phyloP scores from a whole-genome alignment of 192 early-diverging fungal species.

The Coemansia sp. region DNA sequence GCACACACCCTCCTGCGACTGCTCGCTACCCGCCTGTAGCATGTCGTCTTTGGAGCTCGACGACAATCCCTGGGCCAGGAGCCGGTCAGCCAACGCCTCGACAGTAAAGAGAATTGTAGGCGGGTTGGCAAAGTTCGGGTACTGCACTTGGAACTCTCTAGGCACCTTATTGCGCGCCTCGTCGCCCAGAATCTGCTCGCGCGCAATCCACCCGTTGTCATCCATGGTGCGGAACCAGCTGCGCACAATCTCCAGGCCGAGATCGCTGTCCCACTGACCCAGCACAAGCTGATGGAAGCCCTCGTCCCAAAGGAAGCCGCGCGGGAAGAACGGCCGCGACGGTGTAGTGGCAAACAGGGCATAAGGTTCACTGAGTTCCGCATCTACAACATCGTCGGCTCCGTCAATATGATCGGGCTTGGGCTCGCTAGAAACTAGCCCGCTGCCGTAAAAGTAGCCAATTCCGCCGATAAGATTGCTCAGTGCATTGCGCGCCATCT shows the following conservation, averaged over 20 bases:
- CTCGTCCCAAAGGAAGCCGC: conserved; percentile 96
- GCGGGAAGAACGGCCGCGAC: conserved; percentile 88
- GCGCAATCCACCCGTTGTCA: conserved; percentile 82
- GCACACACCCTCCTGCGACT: background rate
- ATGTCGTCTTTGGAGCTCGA: background rate
- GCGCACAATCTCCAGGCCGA: conserved; percentile 76
- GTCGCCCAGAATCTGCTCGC: conserved; percentile 91
- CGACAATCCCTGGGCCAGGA: background rate
- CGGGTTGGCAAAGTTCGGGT: conserved; percentile 88
- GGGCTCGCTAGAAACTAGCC: conserved; percentile 47
- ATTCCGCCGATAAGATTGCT: conserved; percentile 88
- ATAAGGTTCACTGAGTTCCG: conserved; percentile 60
- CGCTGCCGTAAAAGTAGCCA: conserved; percentile 57
- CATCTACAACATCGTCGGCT: conserved; percentile 49
- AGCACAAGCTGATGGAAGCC: conserved; percentile 86
- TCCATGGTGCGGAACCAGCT: conserved; percentile 80
- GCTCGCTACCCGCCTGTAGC: background rate
- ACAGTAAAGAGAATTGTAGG: conserved; percentile 77
- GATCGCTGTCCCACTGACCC: conserved; percentile 80
- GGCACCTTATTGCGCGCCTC: conserved; percentile 90
- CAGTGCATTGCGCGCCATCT: conserved; percentile 69
- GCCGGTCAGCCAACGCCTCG: conserved; percentile 41
- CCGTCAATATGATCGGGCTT: conserved; percentile 58
- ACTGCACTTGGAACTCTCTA: conserved; percentile 86
- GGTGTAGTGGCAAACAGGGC: conserved; percentile 79